Evolutionary conservation across 208 protist genomes (phyloP).

Genomic region (Leishmania tarentolae): DNA sequence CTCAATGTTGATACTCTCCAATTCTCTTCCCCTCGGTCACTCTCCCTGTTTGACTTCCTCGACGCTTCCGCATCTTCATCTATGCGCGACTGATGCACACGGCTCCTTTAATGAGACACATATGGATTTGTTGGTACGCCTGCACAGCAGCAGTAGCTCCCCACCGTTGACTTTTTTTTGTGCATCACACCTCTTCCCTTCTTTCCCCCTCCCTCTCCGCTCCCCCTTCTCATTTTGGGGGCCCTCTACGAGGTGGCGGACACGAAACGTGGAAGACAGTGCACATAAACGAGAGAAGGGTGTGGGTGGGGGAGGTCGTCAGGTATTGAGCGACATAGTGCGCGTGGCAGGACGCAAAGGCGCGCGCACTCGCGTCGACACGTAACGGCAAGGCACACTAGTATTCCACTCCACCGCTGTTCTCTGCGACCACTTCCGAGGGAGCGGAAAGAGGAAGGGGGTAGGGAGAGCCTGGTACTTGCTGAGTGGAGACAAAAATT

Average conservation of each 20-base stretch:
- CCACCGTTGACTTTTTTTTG: neutral
- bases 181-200: neutral
- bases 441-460: neutral
- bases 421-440: neutral
- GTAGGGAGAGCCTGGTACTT: neutral
- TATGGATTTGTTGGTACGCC: neutral
- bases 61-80: neutral
- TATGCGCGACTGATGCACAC: neutral
- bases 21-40: neutral
- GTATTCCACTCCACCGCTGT: neutral
- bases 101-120: neutral
- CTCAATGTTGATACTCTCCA: neutral
- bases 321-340: neutral
- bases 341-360: neutral
- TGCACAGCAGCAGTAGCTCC: neutral
- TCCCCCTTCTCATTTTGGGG: neutral
- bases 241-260: neutral
- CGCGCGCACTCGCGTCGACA: neutral
- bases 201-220: neutral
- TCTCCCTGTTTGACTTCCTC: slow-evolving; percentile 11
- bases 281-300: neutral
- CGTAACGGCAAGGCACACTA: neutral
- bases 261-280: slow-evolving; percentile 2
- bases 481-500: neutral
- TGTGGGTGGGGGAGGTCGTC: neutral